Evolutionary conservation across 192 early-diverging fungal species (phyloP).

Genomic region (Helicostylum pulchrum): DNA sequence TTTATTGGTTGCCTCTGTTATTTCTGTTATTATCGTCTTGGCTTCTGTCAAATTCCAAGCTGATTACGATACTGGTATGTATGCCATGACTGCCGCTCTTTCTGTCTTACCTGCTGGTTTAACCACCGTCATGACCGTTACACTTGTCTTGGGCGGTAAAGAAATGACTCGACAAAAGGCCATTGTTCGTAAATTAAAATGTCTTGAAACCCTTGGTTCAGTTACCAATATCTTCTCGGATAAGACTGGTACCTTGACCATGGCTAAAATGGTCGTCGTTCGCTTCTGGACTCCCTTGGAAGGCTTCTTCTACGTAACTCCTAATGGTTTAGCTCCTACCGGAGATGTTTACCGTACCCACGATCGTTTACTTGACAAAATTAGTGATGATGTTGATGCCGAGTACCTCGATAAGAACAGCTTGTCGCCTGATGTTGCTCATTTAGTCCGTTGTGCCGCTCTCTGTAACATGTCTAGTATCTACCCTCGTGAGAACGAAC

Average conservation of each 20-base stretch:
- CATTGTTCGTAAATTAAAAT: slow-evolving; percentile 85
- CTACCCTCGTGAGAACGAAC: slow-evolving; percentile 28
- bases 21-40: slow-evolving; percentile 82
- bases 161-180: slow-evolving; percentile 85
- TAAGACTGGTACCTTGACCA: slow-evolving; percentile 91
- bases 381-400: neutral
- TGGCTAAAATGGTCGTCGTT: slow-evolving; percentile 91
- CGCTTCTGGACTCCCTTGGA: slow-evolving; percentile 77
- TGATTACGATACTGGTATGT: slow-evolving; percentile 59
- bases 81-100: slow-evolving; percentile 82
- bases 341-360: slow-evolving; percentile 38
- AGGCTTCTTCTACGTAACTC: slow-evolving; percentile 65
- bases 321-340: slow-evolving; percentile 55
- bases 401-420: slow-evolving; percentile 5
- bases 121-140: slow-evolving; percentile 88
- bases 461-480: slow-evolving; percentile 86
- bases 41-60: slow-evolving; percentile 63
- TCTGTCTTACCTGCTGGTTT: slow-evolving; percentile 92
- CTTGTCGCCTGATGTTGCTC: slow-evolving; percentile 17
- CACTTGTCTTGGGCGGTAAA: slow-evolving; percentile 86
- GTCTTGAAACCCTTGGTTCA: slow-evolving; percentile 89
- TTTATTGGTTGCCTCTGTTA: slow-evolving; percentile 65
- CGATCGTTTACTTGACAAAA: neutral
- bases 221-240: slow-evolving; percentile 95
- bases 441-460: slow-evolving; percentile 55